These are phyloP conservation scores for Botrytis sinoallii DNA, from an alignment of 2,329 filamentous ascomycete genomes.

Conservation along the genomic window DNA sequence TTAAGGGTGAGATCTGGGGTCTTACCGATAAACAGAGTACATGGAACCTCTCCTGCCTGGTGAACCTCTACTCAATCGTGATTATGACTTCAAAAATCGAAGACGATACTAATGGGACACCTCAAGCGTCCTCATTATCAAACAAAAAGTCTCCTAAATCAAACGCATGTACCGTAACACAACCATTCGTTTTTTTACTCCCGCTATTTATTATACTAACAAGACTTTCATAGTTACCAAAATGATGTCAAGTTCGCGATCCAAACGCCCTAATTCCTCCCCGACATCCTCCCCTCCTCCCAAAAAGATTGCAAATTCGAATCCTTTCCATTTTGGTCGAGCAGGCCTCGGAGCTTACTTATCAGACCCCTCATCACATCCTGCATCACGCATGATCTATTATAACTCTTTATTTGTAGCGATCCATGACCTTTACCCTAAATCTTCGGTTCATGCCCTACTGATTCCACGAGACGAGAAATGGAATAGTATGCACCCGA, in stretches of 20 bases:
- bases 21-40: not conserved
- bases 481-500: conserved; percentile 66
- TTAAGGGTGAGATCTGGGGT: not conserved
- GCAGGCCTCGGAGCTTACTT: conserved; percentile 68
- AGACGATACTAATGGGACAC: conserved; percentile 42
- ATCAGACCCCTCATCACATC: conserved; percentile 56
- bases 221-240: conserved; percentile 46
- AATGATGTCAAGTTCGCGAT: conserved; percentile 43
- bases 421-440: conserved; percentile 83
- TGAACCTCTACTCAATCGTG: not conserved
- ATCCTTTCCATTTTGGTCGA: conserved; percentile 43
- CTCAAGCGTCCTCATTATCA: conserved; percentile 32
- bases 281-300: conserved; percentile 1
- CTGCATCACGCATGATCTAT: conserved; percentile 59
- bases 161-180: conserved; percentile 45
- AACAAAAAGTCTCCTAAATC: conserved; percentile 24
- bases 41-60: too few species aligned
- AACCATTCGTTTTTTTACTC: not conserved
- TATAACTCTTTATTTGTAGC: conserved; percentile 67
- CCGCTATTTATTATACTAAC: not conserved
- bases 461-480: conserved; percentile 71
- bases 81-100: conserved; percentile 36
- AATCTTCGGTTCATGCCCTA: conserved; percentile 79
- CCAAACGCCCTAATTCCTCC: conserved; percentile 1
- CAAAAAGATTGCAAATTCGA: conserved; percentile 21